A percentile compares a stretch with the other conserved stretches of the same genome.
Conservation (phyloP, 257 asterid species). For the Vinca minor region DNA sequence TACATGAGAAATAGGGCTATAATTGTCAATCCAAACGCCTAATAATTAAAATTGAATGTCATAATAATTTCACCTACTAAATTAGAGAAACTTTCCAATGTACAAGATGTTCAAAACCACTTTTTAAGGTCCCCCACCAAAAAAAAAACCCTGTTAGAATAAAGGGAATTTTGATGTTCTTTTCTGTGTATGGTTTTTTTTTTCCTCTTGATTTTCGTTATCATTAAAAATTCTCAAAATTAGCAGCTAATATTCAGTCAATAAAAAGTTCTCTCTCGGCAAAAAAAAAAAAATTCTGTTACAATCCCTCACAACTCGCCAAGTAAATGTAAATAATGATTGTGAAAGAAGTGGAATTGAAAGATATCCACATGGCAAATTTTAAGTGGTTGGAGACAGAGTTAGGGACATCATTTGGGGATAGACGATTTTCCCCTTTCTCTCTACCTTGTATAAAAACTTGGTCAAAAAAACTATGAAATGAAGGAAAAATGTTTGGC, state of each 20-base stretch:
- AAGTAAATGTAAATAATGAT: too few species aligned
- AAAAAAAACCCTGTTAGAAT: background rate
- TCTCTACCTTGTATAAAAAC: too few species aligned
- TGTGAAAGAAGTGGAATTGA: too few species aligned
- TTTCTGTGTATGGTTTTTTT: background rate
- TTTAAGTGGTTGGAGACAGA: too few species aligned
- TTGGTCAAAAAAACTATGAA: background rate
- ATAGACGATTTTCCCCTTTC: too few species aligned
- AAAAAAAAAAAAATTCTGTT: too few species aligned
- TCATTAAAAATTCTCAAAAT: background rate
- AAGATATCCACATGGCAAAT: too few species aligned
- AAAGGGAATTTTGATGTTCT: background rate
- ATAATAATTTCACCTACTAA: conserved; percentile 2
- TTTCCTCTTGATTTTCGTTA: too few species aligned
- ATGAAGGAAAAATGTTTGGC: conserved; percentile 4
- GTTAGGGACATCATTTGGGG: too few species aligned
- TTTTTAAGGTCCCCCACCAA: background rate
- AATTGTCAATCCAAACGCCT: background rate
- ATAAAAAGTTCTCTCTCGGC: too few species aligned
- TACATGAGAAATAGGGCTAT: background rate
- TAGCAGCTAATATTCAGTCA: background rate
- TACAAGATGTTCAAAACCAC: too few species aligned
- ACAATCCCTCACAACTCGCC: too few species aligned
- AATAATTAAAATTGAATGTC: background rate
- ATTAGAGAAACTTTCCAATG: background rate